Conservation (phyloP, 2,329 filamentous ascomycete genomes). For the Grosmannia serpens region DNA sequence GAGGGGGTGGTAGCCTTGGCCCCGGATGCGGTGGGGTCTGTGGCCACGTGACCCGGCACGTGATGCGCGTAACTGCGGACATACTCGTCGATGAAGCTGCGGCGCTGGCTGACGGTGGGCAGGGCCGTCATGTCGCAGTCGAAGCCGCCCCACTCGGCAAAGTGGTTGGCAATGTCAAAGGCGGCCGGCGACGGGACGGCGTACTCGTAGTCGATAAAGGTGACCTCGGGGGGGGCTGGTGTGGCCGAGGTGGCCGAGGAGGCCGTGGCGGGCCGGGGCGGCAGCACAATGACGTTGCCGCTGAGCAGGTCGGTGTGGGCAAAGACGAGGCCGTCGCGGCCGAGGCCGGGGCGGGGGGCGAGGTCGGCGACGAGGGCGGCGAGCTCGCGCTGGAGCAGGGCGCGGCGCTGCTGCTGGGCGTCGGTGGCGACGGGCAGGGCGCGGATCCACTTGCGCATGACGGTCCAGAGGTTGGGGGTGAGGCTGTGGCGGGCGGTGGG, state of each 20-base stretch:
- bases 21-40: too few species aligned
- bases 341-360: slow-evolving; percentile 66
- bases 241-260: neutral
- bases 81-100: slow-evolving; percentile 75
- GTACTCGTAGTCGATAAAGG: slow-evolving; percentile 98
- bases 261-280: neutral
- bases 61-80: slow-evolving; percentile 59
- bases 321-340: slow-evolving; percentile 71
- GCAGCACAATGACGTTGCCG: slow-evolving; percentile 83
- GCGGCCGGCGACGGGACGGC: slow-evolving; percentile 86
- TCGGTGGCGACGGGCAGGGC: slow-evolving; percentile 67
- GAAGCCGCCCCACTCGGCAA: slow-evolving; percentile 96
- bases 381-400: slow-evolving; percentile 62
- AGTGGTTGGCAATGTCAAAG: slow-evolving; percentile 96
- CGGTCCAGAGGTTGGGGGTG: slow-evolving; percentile 68
- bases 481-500: slow-evolving; percentile 32
- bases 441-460: slow-evolving; percentile 90
- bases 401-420: slow-evolving; percentile 55
- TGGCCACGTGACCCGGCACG: slow-evolving; percentile 16
- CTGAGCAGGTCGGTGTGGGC: slow-evolving; percentile 92
- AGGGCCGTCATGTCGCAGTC: slow-evolving; percentile 83
- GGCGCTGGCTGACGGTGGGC: slow-evolving; percentile 65
- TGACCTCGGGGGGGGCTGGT: slow-evolving; percentile 31
- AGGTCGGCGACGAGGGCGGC: slow-evolving; percentile 57
- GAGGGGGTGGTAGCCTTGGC: neutral